Evolutionary conservation across 1,284 basidiomycete species (phyloP).

Genomic region (Filobasidium uniguttulatum): DNA sequence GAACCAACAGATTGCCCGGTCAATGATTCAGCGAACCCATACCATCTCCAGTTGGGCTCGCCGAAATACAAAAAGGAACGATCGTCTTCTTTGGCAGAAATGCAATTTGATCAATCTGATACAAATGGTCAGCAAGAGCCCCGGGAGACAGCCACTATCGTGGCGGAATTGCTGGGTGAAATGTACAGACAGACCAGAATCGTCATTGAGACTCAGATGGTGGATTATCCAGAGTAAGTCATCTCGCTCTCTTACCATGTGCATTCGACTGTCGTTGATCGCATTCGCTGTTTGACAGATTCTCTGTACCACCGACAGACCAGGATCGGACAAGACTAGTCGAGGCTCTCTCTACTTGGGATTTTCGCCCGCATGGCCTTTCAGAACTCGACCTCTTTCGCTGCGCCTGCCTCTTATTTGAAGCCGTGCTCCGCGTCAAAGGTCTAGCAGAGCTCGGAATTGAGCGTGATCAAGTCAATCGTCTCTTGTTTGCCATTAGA

Average conservation of each 20-base stretch:
- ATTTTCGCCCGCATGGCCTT: constrained; percentile 72
- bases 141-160: constrained; percentile 36
- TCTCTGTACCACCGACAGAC: constrained; percentile 28
- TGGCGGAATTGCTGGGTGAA: constrained; percentile 64
- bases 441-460: constrained; percentile 57
- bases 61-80: not conserved
- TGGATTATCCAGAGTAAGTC: constrained; percentile 32
- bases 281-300: constrained; percentile 16
- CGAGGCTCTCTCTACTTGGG: constrained; percentile 56
- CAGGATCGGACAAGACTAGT: constrained; percentile 43
- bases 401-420: constrained; percentile 62
- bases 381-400: constrained; percentile 64
- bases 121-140: not conserved
- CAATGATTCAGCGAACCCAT: not conserved
- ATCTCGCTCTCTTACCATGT: too few relatives aligned
- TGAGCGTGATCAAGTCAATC: constrained; percentile 50
- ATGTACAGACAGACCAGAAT: constrained; percentile 65
- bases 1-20: not conserved
- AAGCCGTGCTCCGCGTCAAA: constrained; percentile 43
- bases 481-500: constrained; percentile 65
- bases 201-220: constrained; percentile 47
- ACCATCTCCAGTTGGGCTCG: not conserved
- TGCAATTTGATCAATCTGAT: not conserved
- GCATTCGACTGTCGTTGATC: not conserved
- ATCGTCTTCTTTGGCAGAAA: not conserved